Evolutionary conservation across 2,329 filamentous ascomycete species (phyloP).

Genomic region (Colletotrichum sp.): DNA sequence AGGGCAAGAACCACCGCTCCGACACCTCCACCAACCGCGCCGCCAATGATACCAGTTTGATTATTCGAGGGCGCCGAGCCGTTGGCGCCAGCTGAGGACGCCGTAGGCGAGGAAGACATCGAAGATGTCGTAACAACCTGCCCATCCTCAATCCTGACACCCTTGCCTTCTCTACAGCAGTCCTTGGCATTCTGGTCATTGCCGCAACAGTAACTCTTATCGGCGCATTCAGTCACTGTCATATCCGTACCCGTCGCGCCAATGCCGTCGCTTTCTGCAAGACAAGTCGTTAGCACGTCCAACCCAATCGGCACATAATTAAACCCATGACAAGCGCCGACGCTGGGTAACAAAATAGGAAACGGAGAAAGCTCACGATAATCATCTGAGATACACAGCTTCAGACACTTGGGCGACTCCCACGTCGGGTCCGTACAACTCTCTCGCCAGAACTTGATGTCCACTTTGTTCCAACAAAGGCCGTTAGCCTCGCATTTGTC

Average conservation of each 20-base stretch:
- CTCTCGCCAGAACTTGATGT: neutral
- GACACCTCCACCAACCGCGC: neutral
- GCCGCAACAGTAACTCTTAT: neutral
- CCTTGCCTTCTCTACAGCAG: neutral
- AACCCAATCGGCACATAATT: neutral
- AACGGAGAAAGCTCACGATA: neutral
- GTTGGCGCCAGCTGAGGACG: neutral
- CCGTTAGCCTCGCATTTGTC: neutral
- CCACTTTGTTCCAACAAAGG: neutral
- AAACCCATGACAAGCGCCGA: no score
- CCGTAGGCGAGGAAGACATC: no score
- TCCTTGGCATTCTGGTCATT: neutral
- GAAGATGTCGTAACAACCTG: neutral
- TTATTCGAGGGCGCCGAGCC: neutral
- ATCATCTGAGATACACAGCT: slow-evolving; percentile 13
- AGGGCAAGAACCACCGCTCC: neutral
- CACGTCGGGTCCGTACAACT: slow-evolving; percentile 24
- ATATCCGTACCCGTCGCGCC: neutral
- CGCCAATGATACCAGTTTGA: neutral
- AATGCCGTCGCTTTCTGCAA: neutral
- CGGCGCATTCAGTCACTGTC: neutral
- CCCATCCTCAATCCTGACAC: neutral
- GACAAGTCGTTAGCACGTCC: neutral
- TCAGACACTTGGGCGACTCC: slow-evolving; percentile 23
- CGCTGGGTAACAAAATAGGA: no score